Base-by-base conservation (phyloP, 2,329 filamentous ascomycete species). In the Epichloe scottii region DNA sequence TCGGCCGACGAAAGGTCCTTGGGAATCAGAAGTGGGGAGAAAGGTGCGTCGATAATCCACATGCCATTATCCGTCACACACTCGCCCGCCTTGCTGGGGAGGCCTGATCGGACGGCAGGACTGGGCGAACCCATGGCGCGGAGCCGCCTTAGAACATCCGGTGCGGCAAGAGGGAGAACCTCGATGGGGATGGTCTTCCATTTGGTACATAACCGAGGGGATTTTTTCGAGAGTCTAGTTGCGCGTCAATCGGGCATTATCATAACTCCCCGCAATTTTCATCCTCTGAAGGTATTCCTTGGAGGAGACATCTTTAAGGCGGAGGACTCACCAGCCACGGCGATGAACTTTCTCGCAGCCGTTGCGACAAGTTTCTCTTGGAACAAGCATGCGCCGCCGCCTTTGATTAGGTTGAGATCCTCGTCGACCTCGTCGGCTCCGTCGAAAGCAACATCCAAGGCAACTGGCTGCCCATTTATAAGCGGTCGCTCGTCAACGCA, bases 351-450 rank as follows among this genome's bases (percentile, higher is more conserved):
- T 68, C 82, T 86, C 3, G 89, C 85, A 47, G 85, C 80, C 54
- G 88, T 81, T 5, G 90, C 90, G 4, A 98, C 90, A 37, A 98
- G 76, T 74, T 98, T 98, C 72, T 98, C 93, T 68, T 97, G 93
- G 72, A 95, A 95, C 51, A 97, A 71, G 69, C 93, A 98, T n/a
- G 89, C 93, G 53, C 93, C 93, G 47, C 93, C 93, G 50, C 93
- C 93, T 73, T 97, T 97, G 73, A 98, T 97, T 64, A 91, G 89
- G 69, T 97, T 98, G 54, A 98, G 71, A 49, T 94, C 87, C 45
- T 88, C 83, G 65, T 98, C 93, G 34, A 98, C 89, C 72, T 98
- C 93, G 66, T 98, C 93, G 4, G 93, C 93, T 50, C 93, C 93
- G 63, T 98, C 93, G 65, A 98, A 98, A 47, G 87, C 87, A 17